Percentiles rank a stretch among this genome's conserved stretches.
Conservation (phyloP, 805 yeast species). For the Kazachstania psychrophila region DNA sequence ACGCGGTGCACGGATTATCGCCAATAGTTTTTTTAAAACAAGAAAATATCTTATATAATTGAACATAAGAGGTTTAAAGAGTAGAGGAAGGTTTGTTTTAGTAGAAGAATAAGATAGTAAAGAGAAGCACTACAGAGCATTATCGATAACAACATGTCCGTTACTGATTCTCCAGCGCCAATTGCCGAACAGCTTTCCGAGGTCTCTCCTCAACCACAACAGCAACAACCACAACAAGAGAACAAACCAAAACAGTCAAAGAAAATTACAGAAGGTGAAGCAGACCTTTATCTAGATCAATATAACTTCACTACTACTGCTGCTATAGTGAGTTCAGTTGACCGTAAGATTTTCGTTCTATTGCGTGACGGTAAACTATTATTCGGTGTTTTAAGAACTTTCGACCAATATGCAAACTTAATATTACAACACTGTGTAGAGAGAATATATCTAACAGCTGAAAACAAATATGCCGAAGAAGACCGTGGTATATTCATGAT, state of each 20-base stretch:
- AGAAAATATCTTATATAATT: no score
- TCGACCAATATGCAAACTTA: conserved; percentile 89
- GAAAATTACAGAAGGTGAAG: conserved; percentile 34
- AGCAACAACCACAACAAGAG: conserved; percentile 2
- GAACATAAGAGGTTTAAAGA: no score
- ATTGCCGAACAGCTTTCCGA: no score
- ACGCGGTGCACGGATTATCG: no score
- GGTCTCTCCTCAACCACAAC: conserved; percentile 3
- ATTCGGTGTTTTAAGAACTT: conserved; percentile 85
- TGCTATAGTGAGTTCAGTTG: conserved; percentile 80
- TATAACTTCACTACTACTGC: conserved; percentile 84
- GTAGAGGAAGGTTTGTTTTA: no score
- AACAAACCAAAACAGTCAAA: conserved; percentile 12
- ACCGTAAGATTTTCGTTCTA: conserved; percentile 70
- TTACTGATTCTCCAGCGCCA: no score
- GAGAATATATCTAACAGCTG: conserved; percentile 57
- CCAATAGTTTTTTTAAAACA: no score
- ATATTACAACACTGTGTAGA: conserved; percentile 88
- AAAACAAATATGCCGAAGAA: conserved; percentile 59
- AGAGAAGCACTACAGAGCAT: no score
- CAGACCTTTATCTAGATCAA: conserved; percentile 62
- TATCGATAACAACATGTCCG: no score
- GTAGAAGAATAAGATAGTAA: no score
- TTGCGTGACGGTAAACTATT: conserved; percentile 84
- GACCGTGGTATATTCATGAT: conserved; percentile 74